Evolutionary conservation across 2,329 filamentous ascomycete genomes (phyloP), one percentile per base, ranked within the genome.

Genomic region (Trichoderma semiorbis): DNA sequence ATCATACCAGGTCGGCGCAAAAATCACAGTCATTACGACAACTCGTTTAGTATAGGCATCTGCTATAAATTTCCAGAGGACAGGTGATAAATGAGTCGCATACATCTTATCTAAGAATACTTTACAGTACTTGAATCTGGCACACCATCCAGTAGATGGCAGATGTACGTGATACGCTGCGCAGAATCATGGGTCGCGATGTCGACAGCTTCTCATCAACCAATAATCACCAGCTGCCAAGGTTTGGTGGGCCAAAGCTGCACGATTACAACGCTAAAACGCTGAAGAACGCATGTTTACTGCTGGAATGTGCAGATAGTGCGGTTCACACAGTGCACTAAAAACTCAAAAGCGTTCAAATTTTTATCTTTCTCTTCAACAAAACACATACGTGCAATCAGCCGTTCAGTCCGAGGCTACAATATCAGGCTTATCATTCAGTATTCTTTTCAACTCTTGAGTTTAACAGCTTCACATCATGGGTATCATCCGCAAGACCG

Each of bases 401-500:
- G 47, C 5, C 30, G 18, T 39, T 55, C 21, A 28, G 21, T 7
- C 30, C 5, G 30, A 16, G 1, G 8, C 47, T 57, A 14, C 21
- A 39, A n/a, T 18, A 47, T n/a, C 5, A 58, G 26, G 11, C n/a
- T 16, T 28, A 18, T 16, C 12, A 14, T n/a, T 26, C 6, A 8
- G 16, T 21, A 16, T 5, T 26, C 5, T 28, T 21, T n/a, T 12
- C 11, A 21, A 43, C 7, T 7, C 39, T 30, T 14, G 28, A 39
- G 21, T 12, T 36, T 4, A 11, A 21, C 32, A 14, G 30, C 30
- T 28, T 36, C 28, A 34, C 62, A 64, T 28, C 21, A 69, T 69
- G 66, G 66, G 66, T 1, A 50, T 69, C 24, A 50, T 69, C 32
- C 66, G 66, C 55, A 69, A 69, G 55, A n/a, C 66, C 36, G 43